Evolutionary conservation across 768 basidiomycete genomes (phyloP), one percentile per base, ranked within the genome.

Genomic region (Lactifluus hygrophoroides): DNA sequence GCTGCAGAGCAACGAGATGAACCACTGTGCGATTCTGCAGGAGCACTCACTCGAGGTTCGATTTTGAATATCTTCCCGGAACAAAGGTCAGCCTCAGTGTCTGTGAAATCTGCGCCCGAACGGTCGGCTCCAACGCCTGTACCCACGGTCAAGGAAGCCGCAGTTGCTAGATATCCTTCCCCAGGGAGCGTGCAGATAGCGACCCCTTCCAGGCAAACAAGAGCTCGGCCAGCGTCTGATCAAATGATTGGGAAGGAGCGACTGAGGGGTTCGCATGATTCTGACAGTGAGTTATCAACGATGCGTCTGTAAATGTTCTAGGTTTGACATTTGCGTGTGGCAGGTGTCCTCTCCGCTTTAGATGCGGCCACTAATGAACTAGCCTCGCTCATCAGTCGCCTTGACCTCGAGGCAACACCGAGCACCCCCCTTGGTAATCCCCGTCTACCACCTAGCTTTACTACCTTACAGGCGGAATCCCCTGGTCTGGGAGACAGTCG

Each of bases 351-450:
- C 1, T 86, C 83, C 0, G 77, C 88, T 30, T 72, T 90, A n/a
- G 85, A 85, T 61, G 86, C 87, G 0, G 89, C 86, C 0, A 91
- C 89, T 1, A 82, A 88, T 51, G 89, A 91, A 42, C 77, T 92
- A 3, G 89, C 86, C 0, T 80, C 81, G 55, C 73, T 92, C 3
- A 88, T 92, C 68, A 87, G 84, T 61, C 79, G 80, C n/a, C 76
- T 92, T n/a, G 86, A 90, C 63, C 74, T 92, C 3, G 82, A 89
- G 66, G 86, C 87, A 4, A 91, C 90, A 0, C 89, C 88, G 0
- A 74, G 75, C 2, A 76, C 81, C 3, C 70, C 76, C 23, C 70
- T 71, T 25, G 72, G 70, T 32, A 75, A 76, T 17, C 58, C 66
- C 19, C 54, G 56, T 38, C 56, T 63, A 46, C 62, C 58, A 64